Percentiles rank a stretch among this genome's conserved stretches.
These are phyloP conservation scores for Dryas octopetala DNA, from an alignment of 306 rosid genomes.

Conservation along the genomic window DNA sequence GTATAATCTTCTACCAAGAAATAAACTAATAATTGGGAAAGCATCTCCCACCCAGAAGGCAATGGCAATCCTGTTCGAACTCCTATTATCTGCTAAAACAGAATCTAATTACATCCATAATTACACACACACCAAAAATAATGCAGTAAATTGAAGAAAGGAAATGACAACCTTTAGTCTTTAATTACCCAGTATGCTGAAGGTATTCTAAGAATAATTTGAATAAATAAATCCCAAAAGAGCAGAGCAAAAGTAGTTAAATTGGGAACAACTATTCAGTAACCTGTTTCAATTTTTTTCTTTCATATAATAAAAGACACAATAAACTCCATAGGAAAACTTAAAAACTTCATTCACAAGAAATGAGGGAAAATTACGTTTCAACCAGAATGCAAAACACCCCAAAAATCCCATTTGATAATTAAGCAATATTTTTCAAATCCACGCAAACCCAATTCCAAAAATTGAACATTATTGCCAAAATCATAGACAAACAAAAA, in stretches of 20 bases:
- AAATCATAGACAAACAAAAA: background rate
- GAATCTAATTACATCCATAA: background rate
- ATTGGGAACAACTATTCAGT: no score
- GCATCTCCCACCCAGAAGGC: constrained; percentile 78
- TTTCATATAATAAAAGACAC: background rate
- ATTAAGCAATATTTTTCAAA: background rate
- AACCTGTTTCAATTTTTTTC: background rate
- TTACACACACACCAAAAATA: background rate
- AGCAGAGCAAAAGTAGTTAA: background rate
- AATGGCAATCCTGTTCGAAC: constrained; percentile 67
- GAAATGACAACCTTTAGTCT: background rate
- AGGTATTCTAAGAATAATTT: background rate
- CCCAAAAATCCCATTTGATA: background rate
- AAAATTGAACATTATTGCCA: background rate
- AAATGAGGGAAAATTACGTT: background rate
- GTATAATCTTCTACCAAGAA: constrained; percentile 74
- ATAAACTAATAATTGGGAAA: constrained; percentile 58
- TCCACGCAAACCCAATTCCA: constrained; percentile 4
- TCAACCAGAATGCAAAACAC: background rate
- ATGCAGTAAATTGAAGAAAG: background rate
- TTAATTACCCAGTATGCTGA: background rate
- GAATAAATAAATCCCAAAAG: background rate
- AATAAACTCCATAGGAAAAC: background rate
- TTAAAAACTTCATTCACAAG: background rate
- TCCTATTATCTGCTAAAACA: constrained; percentile 57